Evolutionary conservation across 768 basidiomycete species (phyloP).

Genomic region (Mycena vulgaris): DNA sequence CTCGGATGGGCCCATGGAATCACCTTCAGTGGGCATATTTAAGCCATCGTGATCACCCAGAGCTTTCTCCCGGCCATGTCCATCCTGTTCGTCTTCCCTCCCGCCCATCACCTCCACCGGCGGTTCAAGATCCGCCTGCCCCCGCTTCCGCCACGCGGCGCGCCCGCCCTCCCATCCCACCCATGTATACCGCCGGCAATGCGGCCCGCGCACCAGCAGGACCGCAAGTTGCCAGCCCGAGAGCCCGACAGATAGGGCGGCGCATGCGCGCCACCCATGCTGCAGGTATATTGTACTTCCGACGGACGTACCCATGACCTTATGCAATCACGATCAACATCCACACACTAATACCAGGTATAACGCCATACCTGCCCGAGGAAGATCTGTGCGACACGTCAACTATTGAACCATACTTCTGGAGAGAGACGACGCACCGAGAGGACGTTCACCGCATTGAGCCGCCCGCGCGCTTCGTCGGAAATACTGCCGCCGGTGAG

Average conservation of each 20-base stretch:
- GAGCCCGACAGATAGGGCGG: constrained; percentile 72
- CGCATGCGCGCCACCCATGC: constrained; percentile 80
- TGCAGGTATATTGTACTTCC: constrained; percentile 78
- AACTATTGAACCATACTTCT: neutral
- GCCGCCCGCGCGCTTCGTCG: constrained; percentile 69
- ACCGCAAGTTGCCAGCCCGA: constrained; percentile 69
- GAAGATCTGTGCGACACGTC: constrained; percentile 61
- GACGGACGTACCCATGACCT: constrained; percentile 71
- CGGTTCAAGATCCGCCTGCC: too few relatives aligned
- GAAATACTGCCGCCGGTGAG: constrained; percentile 60
- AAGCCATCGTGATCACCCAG: too few relatives aligned
- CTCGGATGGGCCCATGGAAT: too few relatives aligned
- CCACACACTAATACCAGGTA: neutral
- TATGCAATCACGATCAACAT: neutral
- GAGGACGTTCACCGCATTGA: constrained; percentile 85
- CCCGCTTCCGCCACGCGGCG: constrained; percentile 34
- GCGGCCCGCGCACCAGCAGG: constrained; percentile 78
- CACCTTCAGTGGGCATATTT: too few relatives aligned
- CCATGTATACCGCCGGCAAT: constrained; percentile 70
- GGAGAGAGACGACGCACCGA: constrained; percentile 58
- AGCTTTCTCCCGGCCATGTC: too few relatives aligned
- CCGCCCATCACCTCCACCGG: too few relatives aligned
- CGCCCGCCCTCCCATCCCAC: constrained; percentile 75
- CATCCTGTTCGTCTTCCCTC: too few relatives aligned
- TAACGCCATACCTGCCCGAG: constrained; percentile 75